These are phyloP conservation scores for Saccharomyces cerevisiae DNA, from an alignment of 805 yeast genomes.

Conservation along the genomic window DNA sequence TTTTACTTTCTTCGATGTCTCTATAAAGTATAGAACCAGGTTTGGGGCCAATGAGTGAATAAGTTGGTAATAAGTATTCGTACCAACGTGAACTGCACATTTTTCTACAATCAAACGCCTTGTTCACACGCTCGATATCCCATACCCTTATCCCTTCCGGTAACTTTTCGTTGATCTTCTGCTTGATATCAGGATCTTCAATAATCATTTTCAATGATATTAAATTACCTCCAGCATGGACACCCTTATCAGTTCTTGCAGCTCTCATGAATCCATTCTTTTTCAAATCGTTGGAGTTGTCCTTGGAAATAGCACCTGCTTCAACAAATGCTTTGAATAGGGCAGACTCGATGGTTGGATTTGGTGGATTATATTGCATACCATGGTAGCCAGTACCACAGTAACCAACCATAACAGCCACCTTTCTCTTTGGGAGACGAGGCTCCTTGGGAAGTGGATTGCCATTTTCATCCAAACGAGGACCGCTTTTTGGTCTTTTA, in stretches of 20 bases:
- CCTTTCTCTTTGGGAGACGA: slow-evolving; percentile 79
- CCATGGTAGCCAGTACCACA: slow-evolving; percentile 97
- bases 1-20: slow-evolving; percentile 46
- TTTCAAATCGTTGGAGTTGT: slow-evolving; percentile 80
- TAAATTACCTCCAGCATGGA: slow-evolving; percentile 94
- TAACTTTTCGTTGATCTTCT: slow-evolving; percentile 61
- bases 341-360: slow-evolving; percentile 84
- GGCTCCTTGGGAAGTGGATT: slow-evolving; percentile 48
- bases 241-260: slow-evolving; percentile 90
- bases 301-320: slow-evolving; percentile 83
- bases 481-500: slow-evolving; percentile 8
- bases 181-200: slow-evolving; percentile 51
- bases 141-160: slow-evolving; percentile 88
- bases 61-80: slow-evolving; percentile 89
- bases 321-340: slow-evolving; percentile 71
- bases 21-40: slow-evolving; percentile 61
- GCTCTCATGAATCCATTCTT: slow-evolving; percentile 83
- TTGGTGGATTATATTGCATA: slow-evolving; percentile 87
- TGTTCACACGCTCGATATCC: slow-evolving; percentile 86
- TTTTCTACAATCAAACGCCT: slow-evolving; percentile 88
- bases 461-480: slow-evolving; percentile 47
- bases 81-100: slow-evolving; percentile 94
- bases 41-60: slow-evolving; percentile 84
- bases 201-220: slow-evolving; percentile 69
- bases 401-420: slow-evolving; percentile 84